phyloP scores from a whole-genome alignment of 768 basidiomycete genomes.

The Russula ochroleuca region DNA sequence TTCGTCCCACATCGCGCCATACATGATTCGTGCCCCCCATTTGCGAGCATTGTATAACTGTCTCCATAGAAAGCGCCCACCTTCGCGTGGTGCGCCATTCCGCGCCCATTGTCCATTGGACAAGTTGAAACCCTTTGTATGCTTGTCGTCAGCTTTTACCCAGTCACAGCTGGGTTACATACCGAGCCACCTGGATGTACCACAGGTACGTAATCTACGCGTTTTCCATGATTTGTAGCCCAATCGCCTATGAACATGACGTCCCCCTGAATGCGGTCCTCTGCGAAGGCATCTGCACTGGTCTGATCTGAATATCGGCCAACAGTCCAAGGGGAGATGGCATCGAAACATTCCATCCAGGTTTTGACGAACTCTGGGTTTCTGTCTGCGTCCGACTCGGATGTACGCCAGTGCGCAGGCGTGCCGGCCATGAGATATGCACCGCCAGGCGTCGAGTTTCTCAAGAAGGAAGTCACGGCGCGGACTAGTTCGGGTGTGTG shows the following conservation, averaged over 20 bases:
- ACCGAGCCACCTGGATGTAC: constrained; percentile 81
- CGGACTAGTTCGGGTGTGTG: constrained; percentile 61
- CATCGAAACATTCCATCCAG: constrained; percentile 76
- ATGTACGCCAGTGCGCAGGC: constrained; percentile 73
- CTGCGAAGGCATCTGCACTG: constrained; percentile 60
- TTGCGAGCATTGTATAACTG: constrained; percentile 67
- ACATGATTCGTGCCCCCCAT: constrained; percentile 60
- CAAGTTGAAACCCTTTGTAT: constrained; percentile 59
- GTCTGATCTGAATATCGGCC: constrained; percentile 60
- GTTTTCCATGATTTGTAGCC: constrained; percentile 36
- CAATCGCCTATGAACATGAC: constrained; percentile 52
- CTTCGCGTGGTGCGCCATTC: constrained; percentile 67
- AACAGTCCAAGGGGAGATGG: constrained; percentile 79
- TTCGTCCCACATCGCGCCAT: constrained; percentile 89
- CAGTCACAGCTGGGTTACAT: constrained; percentile 34
- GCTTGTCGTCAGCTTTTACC: constrained; percentile 7
- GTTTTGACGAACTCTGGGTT: constrained; percentile 61
- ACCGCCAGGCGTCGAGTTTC: constrained; percentile 62
- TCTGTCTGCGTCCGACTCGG: constrained; percentile 62
- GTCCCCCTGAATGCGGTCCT: constrained; percentile 60
- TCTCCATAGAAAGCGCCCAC: constrained; percentile 75
- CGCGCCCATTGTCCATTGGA: constrained; percentile 66
- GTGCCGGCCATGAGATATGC: constrained; percentile 69
- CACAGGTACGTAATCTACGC: constrained; percentile 79
- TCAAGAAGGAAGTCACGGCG: constrained; percentile 52